These are phyloP conservation scores for Cucurbita ficifolia DNA, from an alignment of 306 rosid species.

Conservation along the genomic window DNA sequence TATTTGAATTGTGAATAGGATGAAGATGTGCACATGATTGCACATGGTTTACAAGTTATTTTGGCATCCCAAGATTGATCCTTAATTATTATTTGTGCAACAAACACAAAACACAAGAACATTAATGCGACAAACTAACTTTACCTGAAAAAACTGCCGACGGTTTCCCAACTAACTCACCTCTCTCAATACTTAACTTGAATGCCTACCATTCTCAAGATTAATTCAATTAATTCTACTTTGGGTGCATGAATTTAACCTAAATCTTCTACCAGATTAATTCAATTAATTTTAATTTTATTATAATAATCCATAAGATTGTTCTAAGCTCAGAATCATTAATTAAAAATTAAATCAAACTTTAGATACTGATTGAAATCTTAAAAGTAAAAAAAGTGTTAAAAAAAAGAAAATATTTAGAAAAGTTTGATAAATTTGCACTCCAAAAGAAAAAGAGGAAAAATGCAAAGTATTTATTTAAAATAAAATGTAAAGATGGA, in stretches of 20 bases:
- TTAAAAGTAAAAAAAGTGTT: too few species aligned
- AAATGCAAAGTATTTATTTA: neutral
- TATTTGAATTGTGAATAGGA: constrained; percentile 9
- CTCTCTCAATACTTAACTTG: neutral
- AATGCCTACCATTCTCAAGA: neutral
- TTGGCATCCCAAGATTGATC: neutral
- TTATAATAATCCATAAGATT: too few species aligned
- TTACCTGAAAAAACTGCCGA: constrained; percentile 3
- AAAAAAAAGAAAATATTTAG: neutral
- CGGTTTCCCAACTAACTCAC: constrained; percentile 1
- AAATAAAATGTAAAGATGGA: neutral
- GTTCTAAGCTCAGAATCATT: too few species aligned
- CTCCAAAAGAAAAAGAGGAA: neutral
- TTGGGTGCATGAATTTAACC: neutral
- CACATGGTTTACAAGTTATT: constrained; percentile 39
- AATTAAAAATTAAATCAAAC: too few species aligned
- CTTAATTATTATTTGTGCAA: neutral
- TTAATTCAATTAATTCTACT: neutral
- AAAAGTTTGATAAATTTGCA: neutral
- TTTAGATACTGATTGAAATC: too few species aligned
- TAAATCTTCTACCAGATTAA: too few species aligned
- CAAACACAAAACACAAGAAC: neutral
- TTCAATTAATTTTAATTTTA: too few species aligned
- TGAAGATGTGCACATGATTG: constrained; percentile 59
- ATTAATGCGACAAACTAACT: constrained; percentile 6